Conservation (phyloP, 2,329 filamentous ascomycete species). For the Hysterium pulicare region DNA sequence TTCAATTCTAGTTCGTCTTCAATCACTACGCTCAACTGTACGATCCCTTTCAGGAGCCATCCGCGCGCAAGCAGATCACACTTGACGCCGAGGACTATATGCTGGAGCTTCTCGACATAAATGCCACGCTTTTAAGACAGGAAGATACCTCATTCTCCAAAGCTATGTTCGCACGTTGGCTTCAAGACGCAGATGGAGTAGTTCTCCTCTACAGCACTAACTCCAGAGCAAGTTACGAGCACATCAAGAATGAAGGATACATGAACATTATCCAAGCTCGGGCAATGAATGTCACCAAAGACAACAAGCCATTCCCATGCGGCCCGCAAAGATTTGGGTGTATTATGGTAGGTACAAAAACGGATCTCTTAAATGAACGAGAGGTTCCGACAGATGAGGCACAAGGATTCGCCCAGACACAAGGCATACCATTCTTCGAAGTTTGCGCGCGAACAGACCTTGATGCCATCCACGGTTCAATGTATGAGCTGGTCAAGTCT, state of each 20-base stretch:
- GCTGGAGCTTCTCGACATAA: slow-evolving; percentile 20
- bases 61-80: slow-evolving; percentile 2
- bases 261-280: too few species aligned
- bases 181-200: slow-evolving; percentile 16
- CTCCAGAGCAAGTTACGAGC: slow-evolving; percentile 16
- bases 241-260: slow-evolving; percentile 18
- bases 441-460: too few species aligned
- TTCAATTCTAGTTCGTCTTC: not conserved
- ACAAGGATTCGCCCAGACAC: slow-evolving; percentile 21
- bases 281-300: slow-evolving; percentile 9
- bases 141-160: too few species aligned
- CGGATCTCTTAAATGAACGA: slow-evolving; percentile 14
- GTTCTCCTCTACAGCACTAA: slow-evolving; percentile 31
- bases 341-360: slow-evolving; percentile 27
- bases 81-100: slow-evolving; percentile 9
- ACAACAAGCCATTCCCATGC: not conserved
- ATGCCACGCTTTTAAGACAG: slow-evolving; percentile 12
- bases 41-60: slow-evolving; percentile 5
- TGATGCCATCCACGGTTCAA: too few species aligned
- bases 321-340: slow-evolving; percentile 20
- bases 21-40: slow-evolving; percentile 9
- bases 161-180: too few species aligned
- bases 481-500: too few species aligned
- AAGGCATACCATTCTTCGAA: slow-evolving; percentile 21
- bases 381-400: slow-evolving; percentile 17